phyloP scores from a whole-genome alignment of 106 monocot species.

The Platanthera guangdongensis region DNA sequence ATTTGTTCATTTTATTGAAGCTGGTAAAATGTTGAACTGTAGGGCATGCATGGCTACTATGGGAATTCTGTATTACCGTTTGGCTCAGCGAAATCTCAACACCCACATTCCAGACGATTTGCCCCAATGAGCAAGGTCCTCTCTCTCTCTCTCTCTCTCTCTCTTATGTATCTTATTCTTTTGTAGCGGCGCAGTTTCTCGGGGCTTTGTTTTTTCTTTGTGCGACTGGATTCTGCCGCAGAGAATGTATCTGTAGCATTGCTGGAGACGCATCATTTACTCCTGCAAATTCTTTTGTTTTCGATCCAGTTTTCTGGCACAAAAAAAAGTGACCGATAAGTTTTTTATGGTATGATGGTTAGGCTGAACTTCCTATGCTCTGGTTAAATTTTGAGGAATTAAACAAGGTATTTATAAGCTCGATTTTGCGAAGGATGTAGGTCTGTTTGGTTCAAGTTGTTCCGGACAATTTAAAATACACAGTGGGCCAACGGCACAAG shows the following conservation, averaged over 20 bases:
- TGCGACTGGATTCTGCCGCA: neutral
- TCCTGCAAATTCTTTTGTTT: neutral
- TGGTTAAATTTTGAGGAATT: neutral
- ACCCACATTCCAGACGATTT: conserved; percentile 48
- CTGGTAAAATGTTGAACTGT: conserved; percentile 5
- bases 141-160: neutral
- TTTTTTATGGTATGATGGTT: neutral
- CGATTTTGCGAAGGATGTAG: neutral
- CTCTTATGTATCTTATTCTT: neutral
- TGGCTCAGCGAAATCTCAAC: conserved; percentile 65
- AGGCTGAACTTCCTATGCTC: neutral
- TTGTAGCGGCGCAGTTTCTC: conserved; percentile 4
- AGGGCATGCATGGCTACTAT: conserved; percentile 97
- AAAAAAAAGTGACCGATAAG: neutral
- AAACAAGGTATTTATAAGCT: neutral
- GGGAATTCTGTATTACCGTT: conserved; percentile 83
- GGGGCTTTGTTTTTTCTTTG: neutral
- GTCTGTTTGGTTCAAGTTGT: too few relatives aligned
- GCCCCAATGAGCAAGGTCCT: conserved; percentile 34
- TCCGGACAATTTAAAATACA: too few relatives aligned
- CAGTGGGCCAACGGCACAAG: too few relatives aligned
- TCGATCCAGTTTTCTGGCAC: neutral
- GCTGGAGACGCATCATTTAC: neutral
- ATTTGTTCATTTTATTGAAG: too few relatives aligned
- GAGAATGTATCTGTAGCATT: neutral